phyloP scores from a whole-genome alignment of 148 eudicot species.

The Rhododendron griersonianum region DNA sequence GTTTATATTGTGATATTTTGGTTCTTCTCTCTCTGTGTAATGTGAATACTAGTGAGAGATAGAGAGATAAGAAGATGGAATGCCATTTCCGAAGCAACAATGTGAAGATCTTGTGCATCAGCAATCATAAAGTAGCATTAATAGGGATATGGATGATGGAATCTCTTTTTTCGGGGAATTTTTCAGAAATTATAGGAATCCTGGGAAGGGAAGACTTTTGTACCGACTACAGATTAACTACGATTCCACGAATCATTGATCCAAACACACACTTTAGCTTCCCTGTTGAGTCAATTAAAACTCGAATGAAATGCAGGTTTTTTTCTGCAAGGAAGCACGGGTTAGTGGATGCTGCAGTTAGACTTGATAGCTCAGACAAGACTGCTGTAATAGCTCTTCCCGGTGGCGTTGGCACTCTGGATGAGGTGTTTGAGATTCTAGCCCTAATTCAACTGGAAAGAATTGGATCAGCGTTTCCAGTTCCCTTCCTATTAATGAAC shows the following conservation, averaged over 20 bases:
- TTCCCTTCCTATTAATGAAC: slow-evolving; percentile 81
- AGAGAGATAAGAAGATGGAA: not conserved
- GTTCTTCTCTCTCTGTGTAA: not conserved
- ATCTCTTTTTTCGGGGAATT: not conserved
- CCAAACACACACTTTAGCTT: not conserved
- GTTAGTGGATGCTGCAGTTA: slow-evolving; percentile 86
- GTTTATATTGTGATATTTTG: not conserved
- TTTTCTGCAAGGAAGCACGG: slow-evolving; percentile 98
- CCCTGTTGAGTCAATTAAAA: not conserved
- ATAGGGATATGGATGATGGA: not conserved
- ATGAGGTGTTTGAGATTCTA: slow-evolving; percentile 81
- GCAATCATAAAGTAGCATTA: not conserved
- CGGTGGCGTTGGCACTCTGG: slow-evolving; percentile 89
- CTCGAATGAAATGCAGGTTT: slow-evolving; percentile 41
- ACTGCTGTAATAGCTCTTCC: slow-evolving; percentile 88
- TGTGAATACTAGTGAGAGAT: not conserved
- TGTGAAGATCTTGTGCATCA: not conserved
- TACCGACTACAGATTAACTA: not conserved
- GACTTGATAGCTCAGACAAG: slow-evolving; percentile 49
- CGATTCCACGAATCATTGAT: not conserved
- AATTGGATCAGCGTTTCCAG: slow-evolving; percentile 66
- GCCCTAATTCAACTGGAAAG: slow-evolving; percentile 71
- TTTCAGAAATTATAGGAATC: not conserved
- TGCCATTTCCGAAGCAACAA: not conserved
- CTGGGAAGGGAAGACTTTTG: not conserved